Evolutionary conservation across 148 eudicot species (phyloP), one percentile per base, ranked within the genome.

Genomic region (Amaranthus palmeri): DNA sequence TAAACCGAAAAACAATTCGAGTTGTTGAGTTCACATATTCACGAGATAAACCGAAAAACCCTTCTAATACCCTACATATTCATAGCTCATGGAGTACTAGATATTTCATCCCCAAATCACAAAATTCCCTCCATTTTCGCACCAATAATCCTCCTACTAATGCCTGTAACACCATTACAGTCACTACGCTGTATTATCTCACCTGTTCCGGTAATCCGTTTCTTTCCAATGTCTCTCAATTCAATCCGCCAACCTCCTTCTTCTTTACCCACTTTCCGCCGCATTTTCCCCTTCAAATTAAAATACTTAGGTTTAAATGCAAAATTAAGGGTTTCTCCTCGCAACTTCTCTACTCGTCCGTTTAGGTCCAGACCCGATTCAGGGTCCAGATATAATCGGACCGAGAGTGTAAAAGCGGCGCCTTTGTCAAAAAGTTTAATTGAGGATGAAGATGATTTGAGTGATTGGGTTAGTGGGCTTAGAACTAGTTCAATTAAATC

Each of bases 381-480:
- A 42, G 68, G 77, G 9, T 47, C 80, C 41, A 73, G 8, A 4
- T 25, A 44, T 11, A 13, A 53, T 48, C 73, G 65, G 46, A 18
- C 10, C 46, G n/a, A 57, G 44, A 10, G 48, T 12, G 61, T 70
- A 43, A 60, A 75, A 14, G 47, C 72, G 5, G 9, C 17, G 14
- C 54, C 82, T 74, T 80, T 78, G 12, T 53, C 87, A 0, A 89
- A 84, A 84, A 95, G 93, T 61, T 70, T 95, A 72, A 74, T 86
- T 76, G 99, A 89, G 61, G 99, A 91, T 57, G 97, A 95, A 63
- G 90, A 90, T 52, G 99, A 86, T 48, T 68, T 91, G 52, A 89
- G 86, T 71, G 81, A 86, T 58, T 90, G 96, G 98, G 96, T 91
- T 49, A 83, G 86, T 78, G 96, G 83, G 70, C 54, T 95, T 84